phyloP scores from a whole-genome alignment of 2,329 filamentous ascomycete species.

The Monilinia aucupariae region DNA sequence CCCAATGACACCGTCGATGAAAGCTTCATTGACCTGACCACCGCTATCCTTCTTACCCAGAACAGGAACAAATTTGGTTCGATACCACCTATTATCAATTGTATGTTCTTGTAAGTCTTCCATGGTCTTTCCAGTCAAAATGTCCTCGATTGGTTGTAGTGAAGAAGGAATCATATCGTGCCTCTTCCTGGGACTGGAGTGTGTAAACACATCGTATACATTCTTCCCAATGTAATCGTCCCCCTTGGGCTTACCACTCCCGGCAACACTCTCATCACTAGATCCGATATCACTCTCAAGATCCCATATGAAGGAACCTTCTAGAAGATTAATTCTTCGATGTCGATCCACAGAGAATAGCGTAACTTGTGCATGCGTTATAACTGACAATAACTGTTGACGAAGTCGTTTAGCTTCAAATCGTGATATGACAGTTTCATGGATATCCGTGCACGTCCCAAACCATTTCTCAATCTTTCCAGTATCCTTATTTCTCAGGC shows the following conservation, averaged over 20 bases:
- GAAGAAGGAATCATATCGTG: constrained; percentile 39
- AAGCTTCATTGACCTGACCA: constrained; percentile 43
- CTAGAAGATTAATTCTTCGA: constrained; percentile 59
- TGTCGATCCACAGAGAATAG: constrained; percentile 66
- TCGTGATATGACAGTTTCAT: constrained; percentile 66
- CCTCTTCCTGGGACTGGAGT: constrained; percentile 6
- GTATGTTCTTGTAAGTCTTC: constrained; percentile 58
- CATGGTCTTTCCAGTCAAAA: constrained; percentile 54
- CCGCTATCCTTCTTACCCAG: constrained; percentile 51
- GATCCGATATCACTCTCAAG: constrained; percentile 31
- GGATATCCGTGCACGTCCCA: constrained; percentile 74
- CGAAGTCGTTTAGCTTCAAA: constrained; percentile 58
- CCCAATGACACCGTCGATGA: constrained; percentile 67
- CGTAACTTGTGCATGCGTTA: constrained; percentile 69
- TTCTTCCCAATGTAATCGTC: constrained; percentile 49
- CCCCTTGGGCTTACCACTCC: constrained; percentile 20
- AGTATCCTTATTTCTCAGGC: constrained; percentile 58
- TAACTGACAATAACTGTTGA: constrained; percentile 67
- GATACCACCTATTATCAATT: constrained; percentile 56
- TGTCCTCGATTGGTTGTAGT: constrained; percentile 54
- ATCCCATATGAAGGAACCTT: constrained; percentile 58
- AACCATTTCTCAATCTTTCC: constrained; percentile 74
- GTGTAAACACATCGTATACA: constrained; percentile 59
- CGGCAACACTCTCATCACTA: constrained; percentile 36
- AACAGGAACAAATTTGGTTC: constrained; percentile 66